A percentile compares a stretch with the other conserved stretches of the same genome.
phyloP scores from a whole-genome alignment of 495 filamentous ascomycete species.

The Endocarpon pusillum region DNA sequence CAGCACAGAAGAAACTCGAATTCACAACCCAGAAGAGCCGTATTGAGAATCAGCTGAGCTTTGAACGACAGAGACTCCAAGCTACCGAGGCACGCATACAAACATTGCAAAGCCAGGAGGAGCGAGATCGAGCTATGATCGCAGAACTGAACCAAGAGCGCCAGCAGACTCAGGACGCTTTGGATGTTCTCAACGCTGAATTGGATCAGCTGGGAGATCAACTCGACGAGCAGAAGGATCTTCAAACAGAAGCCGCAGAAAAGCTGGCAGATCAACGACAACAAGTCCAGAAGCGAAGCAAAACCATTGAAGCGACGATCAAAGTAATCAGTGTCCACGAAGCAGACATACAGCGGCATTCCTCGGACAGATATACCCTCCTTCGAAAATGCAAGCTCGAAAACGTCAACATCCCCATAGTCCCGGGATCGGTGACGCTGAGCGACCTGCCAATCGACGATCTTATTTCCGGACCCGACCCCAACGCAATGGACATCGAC shows the following conservation, averaged over 20 bases:
- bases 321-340: conserved; percentile 66
- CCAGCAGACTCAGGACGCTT: conserved; percentile 48
- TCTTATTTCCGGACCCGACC: conserved; percentile 44
- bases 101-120: conserved; percentile 43
- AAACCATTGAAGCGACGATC: conserved; percentile 60
- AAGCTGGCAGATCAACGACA: conserved; percentile 64
- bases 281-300: conserved; percentile 70
- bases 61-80: conserved; percentile 53
- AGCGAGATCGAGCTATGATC: conserved; percentile 46
- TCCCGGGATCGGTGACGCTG: conserved; percentile 51
- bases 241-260: conserved; percentile 48
- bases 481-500: conserved; percentile 79
- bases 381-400: conserved; percentile 85
- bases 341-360: conserved; percentile 64
- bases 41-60: conserved; percentile 61
- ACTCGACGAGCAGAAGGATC: conserved; percentile 47
- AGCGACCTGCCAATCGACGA: conserved; percentile 81
- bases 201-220: conserved; percentile 58
- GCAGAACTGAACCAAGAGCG: conserved; percentile 57
- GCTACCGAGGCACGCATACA: conserved; percentile 53
- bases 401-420: conserved; percentile 72
- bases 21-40: conserved; percentile 71
- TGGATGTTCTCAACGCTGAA: conserved; percentile 56
- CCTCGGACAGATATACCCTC: conserved; percentile 63
- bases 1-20: conserved; percentile 65